Evolutionary conservation across 2,329 filamentous ascomycete species (phyloP), one percentile per base, ranked within the genome.

Genomic region (Diaporthe vaccinii): DNA sequence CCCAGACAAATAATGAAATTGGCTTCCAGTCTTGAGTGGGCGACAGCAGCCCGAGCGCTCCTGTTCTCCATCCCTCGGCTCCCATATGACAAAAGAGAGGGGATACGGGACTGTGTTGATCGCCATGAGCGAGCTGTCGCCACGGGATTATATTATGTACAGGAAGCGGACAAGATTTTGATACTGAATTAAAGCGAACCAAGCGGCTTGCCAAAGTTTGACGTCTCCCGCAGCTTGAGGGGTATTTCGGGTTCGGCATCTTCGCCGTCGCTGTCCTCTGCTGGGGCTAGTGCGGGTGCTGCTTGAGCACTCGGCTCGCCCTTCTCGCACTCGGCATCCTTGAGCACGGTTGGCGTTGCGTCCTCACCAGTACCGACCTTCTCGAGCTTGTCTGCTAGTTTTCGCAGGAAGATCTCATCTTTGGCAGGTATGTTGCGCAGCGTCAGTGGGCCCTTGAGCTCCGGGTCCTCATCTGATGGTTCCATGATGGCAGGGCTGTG

Each of bases 381-480:
- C 74, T 88, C 85, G 3, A 91, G 84, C 79, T 88, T 90, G 79
- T 89, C 85, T 51, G 87, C 86, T 22, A 91, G 80, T 75, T 83
- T 83, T 59, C 83, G 83, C 68, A 89, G 87, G 77, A 91, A 91
- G 31, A 87, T 82, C 78, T 90, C 89, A 75, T 91, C 89, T 67
- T 89, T 85, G 1, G 87, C 88, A 1, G 89, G 89, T 75, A 89
- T 87, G 76, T 91, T 91, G 75, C 86, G 85, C 51, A 91, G 83
- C 83, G 88, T 89, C 68, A 91, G 78, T 12, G 89, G 89, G 0
- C 88, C 89, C 72, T 85, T 88, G 44, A 91, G 83, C 28, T 84
- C 82, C 1, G 81, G 82, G 76, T 91, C 89, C 6, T 83, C 82
- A 20, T 87, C 85, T 10, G 72, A 77, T 12, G 81, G 82, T 39